These are phyloP conservation scores for Plasmodium reichenowi DNA, from an alignment of 169 alveolate genomes.

Conservation along the genomic window DNA sequence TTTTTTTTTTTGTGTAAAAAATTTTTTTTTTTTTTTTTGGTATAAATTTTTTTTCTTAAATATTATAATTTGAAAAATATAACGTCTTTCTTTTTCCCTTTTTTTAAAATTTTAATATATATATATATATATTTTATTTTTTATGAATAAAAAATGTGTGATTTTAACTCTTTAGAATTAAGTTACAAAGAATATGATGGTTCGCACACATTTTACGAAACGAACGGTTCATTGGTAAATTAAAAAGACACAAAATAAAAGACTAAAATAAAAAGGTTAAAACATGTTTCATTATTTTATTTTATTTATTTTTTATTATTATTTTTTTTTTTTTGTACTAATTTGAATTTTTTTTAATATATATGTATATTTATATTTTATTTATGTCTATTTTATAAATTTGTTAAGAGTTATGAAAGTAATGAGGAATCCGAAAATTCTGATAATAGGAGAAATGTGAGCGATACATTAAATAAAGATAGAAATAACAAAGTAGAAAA, in stretches of 20 bases:
- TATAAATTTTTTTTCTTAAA: too few species aligned
- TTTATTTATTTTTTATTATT: too few species aligned
- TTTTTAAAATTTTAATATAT: too few species aligned
- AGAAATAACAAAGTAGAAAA: conserved; percentile 37
- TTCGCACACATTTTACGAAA: conserved; percentile 21
- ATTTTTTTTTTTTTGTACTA: background rate
- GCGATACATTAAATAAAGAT: conserved; percentile 42
- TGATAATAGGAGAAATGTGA: conserved; percentile 37
- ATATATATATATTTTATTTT: too few species aligned
- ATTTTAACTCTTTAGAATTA: conserved; percentile 34
- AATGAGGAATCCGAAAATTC: conserved; percentile 61
- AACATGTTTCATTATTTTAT: too few species aligned
- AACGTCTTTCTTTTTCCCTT: too few species aligned
- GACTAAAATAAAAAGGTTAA: background rate
- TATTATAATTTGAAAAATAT: too few species aligned
- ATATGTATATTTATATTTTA: background rate
- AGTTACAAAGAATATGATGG: conserved; percentile 63
- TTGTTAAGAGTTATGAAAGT: conserved; percentile 29
- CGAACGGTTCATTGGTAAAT: conserved; percentile 58
- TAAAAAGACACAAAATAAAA: conserved; percentile 9
- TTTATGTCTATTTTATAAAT: background rate
- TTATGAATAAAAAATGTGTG: conserved; percentile 11
- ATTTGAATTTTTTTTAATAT: too few species aligned
- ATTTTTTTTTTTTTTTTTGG: too few species aligned
- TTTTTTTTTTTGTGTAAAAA: too few species aligned